Evolutionary conservation across 2,329 filamentous ascomycete species (phyloP), one percentile per base, ranked within the genome.

Genomic region (Rutstroemia sp.): DNA sequence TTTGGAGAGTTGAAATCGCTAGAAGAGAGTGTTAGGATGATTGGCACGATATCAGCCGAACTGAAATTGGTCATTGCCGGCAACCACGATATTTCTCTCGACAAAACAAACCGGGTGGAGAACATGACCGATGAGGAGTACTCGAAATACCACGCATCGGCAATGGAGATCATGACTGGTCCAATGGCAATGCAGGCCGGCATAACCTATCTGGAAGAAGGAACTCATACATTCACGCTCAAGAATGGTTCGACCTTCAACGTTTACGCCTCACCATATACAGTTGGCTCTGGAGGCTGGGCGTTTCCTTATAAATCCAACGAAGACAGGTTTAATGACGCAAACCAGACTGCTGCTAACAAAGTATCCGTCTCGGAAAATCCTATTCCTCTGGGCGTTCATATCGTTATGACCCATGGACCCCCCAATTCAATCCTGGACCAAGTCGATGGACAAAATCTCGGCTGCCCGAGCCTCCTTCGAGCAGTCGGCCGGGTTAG

Each of bases 41-140:
- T 65, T 4, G 51, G 51, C 10, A 63, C 64, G 1, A 73, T 79
- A 37, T 68, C 78, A n/a, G 81, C 81, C 4, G 73, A 76, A 14
- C 67, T 84, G 7, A 85, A 84, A 63, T 71, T 85, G 21, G 76
- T 84, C 16, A 83, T 85, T 58, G 76, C 81, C 0, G 82, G 82
- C 0, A 85, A 85, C 62, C 81, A 86, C 67, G 81, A 84, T 63
- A 73, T 83, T 10, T 27, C 53, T 2, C 47, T 55, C 3, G 53
- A 50, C 14, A 5, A 30, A 14, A 48, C 27, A 12, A 52, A 27
- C 2, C 21, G 49, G 4, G 57, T 60, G 6, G 48, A 60, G 12
- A 57, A 52, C n/a, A 61, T 56, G 41, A 46, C 54, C 21, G 48
- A 51, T 27, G 41, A 56, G 4, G 48, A 51, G n/a, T 56, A 56